Evolutionary conservation across 2,329 filamentous ascomycete species (phyloP).

Genomic region (Fusarium domesticum): DNA sequence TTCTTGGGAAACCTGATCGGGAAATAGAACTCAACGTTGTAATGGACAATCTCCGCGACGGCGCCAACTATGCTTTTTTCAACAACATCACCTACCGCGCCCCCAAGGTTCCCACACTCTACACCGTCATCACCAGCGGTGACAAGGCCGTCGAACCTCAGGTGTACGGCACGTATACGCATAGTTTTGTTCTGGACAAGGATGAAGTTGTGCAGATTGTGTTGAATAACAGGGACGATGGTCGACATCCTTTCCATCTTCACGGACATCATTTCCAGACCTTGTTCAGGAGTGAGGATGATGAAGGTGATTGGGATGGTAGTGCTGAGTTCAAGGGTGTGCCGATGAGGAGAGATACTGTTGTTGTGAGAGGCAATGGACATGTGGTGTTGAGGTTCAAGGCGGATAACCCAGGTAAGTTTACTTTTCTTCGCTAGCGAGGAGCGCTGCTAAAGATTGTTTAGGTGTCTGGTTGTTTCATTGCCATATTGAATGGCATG

Average conservation of each 20-base stretch:
- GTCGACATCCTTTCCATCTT: conserved; percentile 74
- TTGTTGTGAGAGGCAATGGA: conserved; percentile 62
- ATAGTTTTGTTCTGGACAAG: conserved; percentile 65
- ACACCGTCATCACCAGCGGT: conserved; percentile 66
- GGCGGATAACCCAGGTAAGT: conserved; percentile 62
- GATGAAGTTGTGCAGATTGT: conserved; percentile 69
- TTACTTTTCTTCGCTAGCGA: background rate
- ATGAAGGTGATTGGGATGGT: conserved; percentile 53
- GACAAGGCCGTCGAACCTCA: conserved; percentile 55
- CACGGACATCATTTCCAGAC: conserved; percentile 76
- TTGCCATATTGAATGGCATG: conserved; percentile 79
- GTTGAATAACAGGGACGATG: conserved; percentile 70
- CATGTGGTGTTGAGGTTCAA: conserved; percentile 67
- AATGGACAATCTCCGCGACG: conserved; percentile 60
- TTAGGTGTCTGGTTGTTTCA: conserved; percentile 67
- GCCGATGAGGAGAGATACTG: conserved; percentile 67
- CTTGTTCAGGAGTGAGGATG: conserved; percentile 56
- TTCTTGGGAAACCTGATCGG: conserved; percentile 61
- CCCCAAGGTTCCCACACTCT: conserved; percentile 77
- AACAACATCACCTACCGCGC: conserved; percentile 74
- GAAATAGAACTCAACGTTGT: conserved; percentile 61
- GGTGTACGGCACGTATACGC: conserved; percentile 65
- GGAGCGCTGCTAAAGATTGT: background rate
- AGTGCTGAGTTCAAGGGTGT: conserved; percentile 47
- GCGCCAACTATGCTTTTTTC: conserved; percentile 62